Conservation (phyloP, 257 asterid genomes). For the Solanum raphanifolium region DNA sequence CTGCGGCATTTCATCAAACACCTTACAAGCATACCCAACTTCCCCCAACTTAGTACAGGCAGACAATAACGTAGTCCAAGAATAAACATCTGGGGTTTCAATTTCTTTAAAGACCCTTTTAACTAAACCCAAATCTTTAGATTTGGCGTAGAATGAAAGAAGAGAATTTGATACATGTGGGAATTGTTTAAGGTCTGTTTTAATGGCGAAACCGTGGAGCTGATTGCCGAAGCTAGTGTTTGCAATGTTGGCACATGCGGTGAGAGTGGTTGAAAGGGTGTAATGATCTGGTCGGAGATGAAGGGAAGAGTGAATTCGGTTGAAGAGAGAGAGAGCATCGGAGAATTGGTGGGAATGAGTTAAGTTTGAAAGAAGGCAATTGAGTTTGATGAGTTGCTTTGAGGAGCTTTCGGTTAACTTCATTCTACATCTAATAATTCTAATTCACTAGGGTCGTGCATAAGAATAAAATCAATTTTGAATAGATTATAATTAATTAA, state of each 20-base stretch:
- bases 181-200: slow-evolving; percentile 36
- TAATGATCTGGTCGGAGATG: slow-evolving; percentile 59
- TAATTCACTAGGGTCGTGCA: no score
- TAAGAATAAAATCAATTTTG: no score
- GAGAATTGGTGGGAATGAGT: slow-evolving; percentile 22
- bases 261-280: slow-evolving; percentile 62
- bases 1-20: slow-evolving; percentile 57
- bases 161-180: slow-evolving; percentile 58
- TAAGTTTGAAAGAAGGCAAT: not conserved
- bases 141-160: slow-evolving; percentile 56
- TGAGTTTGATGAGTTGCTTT: slow-evolving; percentile 44
- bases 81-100: slow-evolving; percentile 57
- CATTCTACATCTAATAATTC: not conserved
- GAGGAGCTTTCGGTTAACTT: slow-evolving; percentile 5
- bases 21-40: slow-evolving; percentile 32
- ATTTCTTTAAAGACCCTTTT: slow-evolving; percentile 48
- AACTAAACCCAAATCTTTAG: slow-evolving; percentile 40
- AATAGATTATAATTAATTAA: no score
- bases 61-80: slow-evolving; percentile 59
- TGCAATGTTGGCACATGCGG: slow-evolving; percentile 45
- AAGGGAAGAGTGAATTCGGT: slow-evolving; percentile 40
- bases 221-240: slow-evolving; percentile 36
- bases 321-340: slow-evolving; percentile 43
- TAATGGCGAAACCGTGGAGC: slow-evolving; percentile 50
- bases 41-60: slow-evolving; percentile 71